phyloP scores from a whole-genome alignment of 1,284 basidiomycete species.

The Microbotryum scabiosae region DNA sequence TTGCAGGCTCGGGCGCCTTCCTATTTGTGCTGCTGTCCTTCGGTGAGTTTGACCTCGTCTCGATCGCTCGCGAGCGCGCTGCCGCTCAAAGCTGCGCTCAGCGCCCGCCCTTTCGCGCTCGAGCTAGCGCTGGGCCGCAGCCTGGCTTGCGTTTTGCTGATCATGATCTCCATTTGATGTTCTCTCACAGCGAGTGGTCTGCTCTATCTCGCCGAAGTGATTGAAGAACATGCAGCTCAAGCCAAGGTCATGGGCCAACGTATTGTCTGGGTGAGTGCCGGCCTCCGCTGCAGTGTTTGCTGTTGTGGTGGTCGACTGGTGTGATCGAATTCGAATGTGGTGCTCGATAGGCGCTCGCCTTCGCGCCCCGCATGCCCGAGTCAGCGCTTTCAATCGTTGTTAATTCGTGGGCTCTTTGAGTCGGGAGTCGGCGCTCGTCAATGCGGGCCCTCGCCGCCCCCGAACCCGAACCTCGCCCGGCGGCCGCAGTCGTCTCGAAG shows the following conservation, averaged over 20 bases:
- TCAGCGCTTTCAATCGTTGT: neutral
- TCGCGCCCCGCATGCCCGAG: neutral
- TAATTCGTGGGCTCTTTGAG: too few relatives aligned
- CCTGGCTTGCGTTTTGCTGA: too few relatives aligned
- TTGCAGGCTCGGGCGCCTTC: slow-evolving; percentile 59
- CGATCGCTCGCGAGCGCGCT: neutral
- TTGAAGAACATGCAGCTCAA: slow-evolving; percentile 76
- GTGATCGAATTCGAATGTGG: too few relatives aligned
- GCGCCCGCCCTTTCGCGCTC: slow-evolving; percentile 3
- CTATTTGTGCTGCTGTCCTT: slow-evolving; percentile 70
- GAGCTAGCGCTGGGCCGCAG: slow-evolving; percentile 24
- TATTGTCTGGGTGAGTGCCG: slow-evolving; percentile 65
- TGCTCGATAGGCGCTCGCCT: neutral
- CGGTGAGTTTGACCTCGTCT: slow-evolving; percentile 45
- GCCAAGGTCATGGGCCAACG: slow-evolving; percentile 73
- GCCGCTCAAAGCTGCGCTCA: neutral
- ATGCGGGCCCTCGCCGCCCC: too few relatives aligned
- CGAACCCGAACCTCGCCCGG: too few relatives aligned
- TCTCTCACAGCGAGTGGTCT: slow-evolving; percentile 66
- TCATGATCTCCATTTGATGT: neutral
- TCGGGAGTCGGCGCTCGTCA: too few relatives aligned
- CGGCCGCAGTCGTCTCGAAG: too few relatives aligned
- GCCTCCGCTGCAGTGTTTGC: neutral
- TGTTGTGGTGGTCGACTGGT: too few relatives aligned
- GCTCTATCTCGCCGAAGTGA: slow-evolving; percentile 70